A percentile compares a stretch with the other conserved stretches of the same genome.
Conservation (phyloP, 306 rosid species). For the Quercus suber region DNA sequence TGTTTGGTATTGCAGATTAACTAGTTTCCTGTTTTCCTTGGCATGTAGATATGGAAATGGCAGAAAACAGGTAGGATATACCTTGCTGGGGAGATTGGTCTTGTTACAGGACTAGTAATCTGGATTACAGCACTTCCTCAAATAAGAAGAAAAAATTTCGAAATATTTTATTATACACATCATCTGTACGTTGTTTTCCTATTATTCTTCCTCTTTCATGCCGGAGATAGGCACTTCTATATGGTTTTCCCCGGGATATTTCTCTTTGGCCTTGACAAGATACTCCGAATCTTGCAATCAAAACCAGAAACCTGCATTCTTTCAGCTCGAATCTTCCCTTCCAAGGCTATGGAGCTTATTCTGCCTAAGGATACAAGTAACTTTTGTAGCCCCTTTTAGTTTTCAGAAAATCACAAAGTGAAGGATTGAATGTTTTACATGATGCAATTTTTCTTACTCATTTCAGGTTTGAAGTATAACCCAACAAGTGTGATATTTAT, state of each 20-base stretch:
- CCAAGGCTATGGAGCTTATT: constrained; percentile 60
- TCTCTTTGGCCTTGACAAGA: constrained; percentile 78
- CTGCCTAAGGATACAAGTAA: constrained; percentile 81
- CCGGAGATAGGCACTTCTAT: constrained; percentile 87
- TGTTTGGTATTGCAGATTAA: not conserved
- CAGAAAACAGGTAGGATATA: constrained; percentile 78
- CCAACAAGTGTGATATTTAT: constrained; percentile 82
- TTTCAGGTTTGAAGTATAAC: constrained; percentile 64
- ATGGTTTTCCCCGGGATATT: constrained; percentile 72
- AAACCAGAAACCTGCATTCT: constrained; percentile 65
- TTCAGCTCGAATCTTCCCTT: constrained; percentile 61
- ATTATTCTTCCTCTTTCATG: constrained; percentile 85
- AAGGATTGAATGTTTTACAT: not conserved
- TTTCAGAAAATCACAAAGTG: not conserved
- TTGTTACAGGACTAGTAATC: constrained; percentile 57
- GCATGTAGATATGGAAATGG: constrained; percentile 69
- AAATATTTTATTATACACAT: constrained; percentile 83
- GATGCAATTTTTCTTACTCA: constrained; percentile 14
- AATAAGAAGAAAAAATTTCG: constrained; percentile 72
- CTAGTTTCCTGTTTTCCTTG: not conserved
- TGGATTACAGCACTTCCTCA: constrained; percentile 88
- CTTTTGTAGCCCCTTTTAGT: not conserved
- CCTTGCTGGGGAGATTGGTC: constrained; percentile 77
- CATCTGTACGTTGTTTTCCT: constrained; percentile 75
- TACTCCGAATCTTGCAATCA: constrained; percentile 73